phyloP scores from a whole-genome alignment of 2,329 filamentous ascomycete genomes.

The Colletotrichum paranaense region DNA sequence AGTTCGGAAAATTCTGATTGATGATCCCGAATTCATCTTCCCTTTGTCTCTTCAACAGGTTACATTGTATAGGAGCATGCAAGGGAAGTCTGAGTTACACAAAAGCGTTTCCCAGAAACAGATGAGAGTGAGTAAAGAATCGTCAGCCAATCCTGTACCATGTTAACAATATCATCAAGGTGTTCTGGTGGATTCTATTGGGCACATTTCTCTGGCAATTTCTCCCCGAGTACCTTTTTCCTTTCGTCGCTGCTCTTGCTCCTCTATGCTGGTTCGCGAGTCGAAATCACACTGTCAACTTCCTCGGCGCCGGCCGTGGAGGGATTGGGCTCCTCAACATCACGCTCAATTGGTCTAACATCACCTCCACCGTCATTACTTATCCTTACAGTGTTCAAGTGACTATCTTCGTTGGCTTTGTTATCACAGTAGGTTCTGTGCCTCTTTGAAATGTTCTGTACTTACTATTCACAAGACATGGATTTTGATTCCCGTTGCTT shows the following conservation, averaged over 20 bases:
- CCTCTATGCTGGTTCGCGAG: constrained; percentile 74
- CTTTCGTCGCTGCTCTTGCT: constrained; percentile 68
- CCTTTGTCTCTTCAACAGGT: constrained; percentile 29
- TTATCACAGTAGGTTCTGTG: constrained; percentile 42
- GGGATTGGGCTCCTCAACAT: constrained; percentile 72
- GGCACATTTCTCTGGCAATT: constrained; percentile 71
- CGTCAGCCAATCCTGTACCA: neutral
- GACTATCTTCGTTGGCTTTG: constrained; percentile 65
- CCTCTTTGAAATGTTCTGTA: neutral
- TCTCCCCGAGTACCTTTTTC: constrained; percentile 69
- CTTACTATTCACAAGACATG: constrained; percentile 55
- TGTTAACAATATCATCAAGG: constrained; percentile 48
- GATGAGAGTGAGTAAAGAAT: constrained; percentile 7
- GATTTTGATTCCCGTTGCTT: constrained; percentile 68
- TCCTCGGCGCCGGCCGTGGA: constrained; percentile 69
- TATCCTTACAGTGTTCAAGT: constrained; percentile 68
- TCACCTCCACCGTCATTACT: constrained; percentile 63
- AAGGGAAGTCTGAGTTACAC: constrained; percentile 27
- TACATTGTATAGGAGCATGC: constrained; percentile 30
- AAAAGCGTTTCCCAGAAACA: constrained; percentile 17
- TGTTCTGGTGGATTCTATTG: constrained; percentile 65
- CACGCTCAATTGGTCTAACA: constrained; percentile 70
- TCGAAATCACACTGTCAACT: constrained; percentile 67
- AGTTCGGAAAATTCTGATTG: constrained; percentile 63
- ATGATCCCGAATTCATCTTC: constrained; percentile 61